These are phyloP conservation scores for Betula pendula DNA, from an alignment of 306 rosid genomes.

Conservation along the genomic window DNA sequence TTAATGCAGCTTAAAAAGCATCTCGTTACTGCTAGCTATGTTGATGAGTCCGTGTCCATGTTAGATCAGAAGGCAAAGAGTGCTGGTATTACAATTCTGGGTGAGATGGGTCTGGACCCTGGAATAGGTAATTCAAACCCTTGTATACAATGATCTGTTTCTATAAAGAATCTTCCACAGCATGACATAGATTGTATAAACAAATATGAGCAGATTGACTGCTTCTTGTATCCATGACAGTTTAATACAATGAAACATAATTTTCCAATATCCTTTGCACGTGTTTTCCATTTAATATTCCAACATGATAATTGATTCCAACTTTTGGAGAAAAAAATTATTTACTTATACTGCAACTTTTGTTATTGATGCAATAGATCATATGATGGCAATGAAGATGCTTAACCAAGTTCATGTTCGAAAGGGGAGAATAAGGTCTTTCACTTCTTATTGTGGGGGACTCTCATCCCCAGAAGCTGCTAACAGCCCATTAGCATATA, in stretches of 20 bases:
- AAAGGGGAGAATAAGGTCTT: constrained; percentile 73
- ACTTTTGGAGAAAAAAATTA: constrained; percentile 18
- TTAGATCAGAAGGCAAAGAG: constrained; percentile 75
- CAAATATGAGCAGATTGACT: background rate
- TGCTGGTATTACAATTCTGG: constrained; percentile 85
- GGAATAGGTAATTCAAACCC: constrained; percentile 72
- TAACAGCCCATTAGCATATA: constrained; percentile 90
- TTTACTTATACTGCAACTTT: background rate
- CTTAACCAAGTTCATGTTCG: constrained; percentile 65
- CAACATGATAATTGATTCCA: constrained; percentile 12
- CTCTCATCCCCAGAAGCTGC: constrained; percentile 95
- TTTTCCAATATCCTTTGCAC: background rate
- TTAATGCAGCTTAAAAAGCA: constrained; percentile 74
- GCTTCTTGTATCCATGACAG: background rate
- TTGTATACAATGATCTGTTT: constrained; percentile 15
- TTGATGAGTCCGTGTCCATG: constrained; percentile 69
- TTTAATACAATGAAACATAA: background rate
- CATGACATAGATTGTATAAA: background rate
- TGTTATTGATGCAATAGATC: constrained; percentile 60
- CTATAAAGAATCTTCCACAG: background rate
- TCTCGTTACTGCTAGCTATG: constrained; percentile 96
- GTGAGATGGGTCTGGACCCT: constrained; percentile 99
- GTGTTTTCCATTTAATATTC: background rate
- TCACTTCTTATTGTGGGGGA: constrained; percentile 90
- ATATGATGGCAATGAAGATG: constrained; percentile 99